A percentile compares a stretch with the other conserved stretches of the same genome.
Conservation (phyloP, 495 filamentous ascomycete genomes). For the Trichoderma gamsii region DNA sequence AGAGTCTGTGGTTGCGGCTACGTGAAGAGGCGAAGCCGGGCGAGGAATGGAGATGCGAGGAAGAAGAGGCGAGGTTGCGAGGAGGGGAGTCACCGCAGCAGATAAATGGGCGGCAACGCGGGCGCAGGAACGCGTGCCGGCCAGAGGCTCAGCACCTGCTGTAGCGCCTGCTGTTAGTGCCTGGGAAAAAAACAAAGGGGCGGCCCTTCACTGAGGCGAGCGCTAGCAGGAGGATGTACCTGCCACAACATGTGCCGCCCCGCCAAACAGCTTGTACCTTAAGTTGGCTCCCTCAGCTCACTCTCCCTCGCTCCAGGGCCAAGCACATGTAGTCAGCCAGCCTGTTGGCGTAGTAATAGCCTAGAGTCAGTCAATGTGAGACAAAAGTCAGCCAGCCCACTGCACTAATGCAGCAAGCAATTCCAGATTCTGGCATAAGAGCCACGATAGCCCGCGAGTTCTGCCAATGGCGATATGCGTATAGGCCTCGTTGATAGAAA, state of each 20-base stretch:
- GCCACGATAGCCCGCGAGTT: neutral
- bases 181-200: neutral
- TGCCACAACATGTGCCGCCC: neutral
- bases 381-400: neutral
- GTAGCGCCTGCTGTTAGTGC: neutral
- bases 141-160: neutral
- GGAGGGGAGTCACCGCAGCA: constrained; percentile 15
- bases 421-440: constrained; percentile 1
- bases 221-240: neutral
- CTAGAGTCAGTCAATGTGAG: neutral
- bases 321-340: neutral
- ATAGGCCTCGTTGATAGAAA: neutral
- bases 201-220: neutral
- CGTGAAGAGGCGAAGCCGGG: constrained; percentile 16
- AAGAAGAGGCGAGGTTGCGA: constrained; percentile 20
- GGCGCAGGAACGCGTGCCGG: constrained; percentile 13
- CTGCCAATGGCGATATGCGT: neutral
- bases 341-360: neutral
- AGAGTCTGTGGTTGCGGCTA: constrained; percentile 15
- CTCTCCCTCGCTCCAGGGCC: neutral
- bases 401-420: constrained; percentile 10
- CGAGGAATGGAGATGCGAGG: constrained; percentile 16
- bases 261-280: neutral
- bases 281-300: neutral
- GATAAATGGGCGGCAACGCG: constrained; percentile 1